Evolutionary conservation across 2,329 filamentous ascomycete species (phyloP), one percentile per base, ranked within the genome.

Genomic region (Didymella glomerata): DNA sequence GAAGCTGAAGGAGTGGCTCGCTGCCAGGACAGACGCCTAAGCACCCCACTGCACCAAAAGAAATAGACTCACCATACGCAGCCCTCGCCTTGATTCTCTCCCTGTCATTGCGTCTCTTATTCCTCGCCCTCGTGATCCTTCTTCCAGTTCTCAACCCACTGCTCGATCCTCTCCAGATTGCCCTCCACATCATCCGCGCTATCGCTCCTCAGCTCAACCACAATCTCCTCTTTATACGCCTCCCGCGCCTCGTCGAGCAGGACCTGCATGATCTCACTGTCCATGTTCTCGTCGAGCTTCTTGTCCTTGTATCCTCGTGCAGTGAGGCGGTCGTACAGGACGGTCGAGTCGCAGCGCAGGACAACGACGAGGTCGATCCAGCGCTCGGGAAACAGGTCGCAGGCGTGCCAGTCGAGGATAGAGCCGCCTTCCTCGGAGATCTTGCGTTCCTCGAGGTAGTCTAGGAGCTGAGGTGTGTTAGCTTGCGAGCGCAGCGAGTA

Each of bases 351-450:
- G 55, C 91, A 92, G 45, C 95, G 85, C 63, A 99, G 78, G 54
- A 99, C 95, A 5, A 98, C 90, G 0, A 99, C 93, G 2, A 99
- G 85, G 76, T 99, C 95, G 73, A 99, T 90, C 92, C 93, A 96
- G 72, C 90, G 90, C 75, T 90, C 88, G 2, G 95, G 95, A 73
- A 98, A 98, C 22, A 98, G 80, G 71, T 98, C 95, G 80, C 94
- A 98, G 2, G 93, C 94, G 79, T 99, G 95, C 94, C 95, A 99
- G 80, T 99, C 95, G 72, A 99, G 90, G 68, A 99, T 88, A 77
- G 88, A 91, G 20, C 95, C 95, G 57, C 94, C 94, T 20, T 85
- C 80, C 63, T 88, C 50, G 58, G 65, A 57, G 16, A 77, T 85
- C 38, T 91, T 85, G 61, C 95, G 89, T 56, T 91, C 86, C 79